Evolutionary conservation across 768 basidiomycete species (phyloP).

Genomic region (Lactarius hengduanensis): DNA sequence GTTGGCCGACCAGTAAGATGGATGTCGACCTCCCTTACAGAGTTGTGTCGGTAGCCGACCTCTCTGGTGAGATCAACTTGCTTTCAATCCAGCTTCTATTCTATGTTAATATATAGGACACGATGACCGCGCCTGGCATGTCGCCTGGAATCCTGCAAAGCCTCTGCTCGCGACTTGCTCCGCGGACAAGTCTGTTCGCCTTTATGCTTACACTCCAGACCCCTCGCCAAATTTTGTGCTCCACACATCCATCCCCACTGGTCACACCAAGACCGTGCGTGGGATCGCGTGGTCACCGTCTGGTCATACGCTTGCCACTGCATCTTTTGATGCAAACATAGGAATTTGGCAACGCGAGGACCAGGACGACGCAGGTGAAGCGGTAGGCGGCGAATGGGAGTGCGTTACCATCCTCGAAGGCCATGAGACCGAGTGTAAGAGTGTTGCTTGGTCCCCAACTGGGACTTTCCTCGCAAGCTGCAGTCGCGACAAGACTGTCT

Average conservation of each 20-base stretch:
- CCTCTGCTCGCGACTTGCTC: conserved; percentile 91
- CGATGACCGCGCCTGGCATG: conserved; percentile 81
- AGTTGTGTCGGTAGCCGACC: conserved; percentile 12
- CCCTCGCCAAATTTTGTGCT: conserved; percentile 46
- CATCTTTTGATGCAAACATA: conserved; percentile 91
- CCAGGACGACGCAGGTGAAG: conserved; percentile 40
- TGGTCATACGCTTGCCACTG: conserved; percentile 83
- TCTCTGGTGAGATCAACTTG: conserved; percentile 8
- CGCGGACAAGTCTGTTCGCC: conserved; percentile 85
- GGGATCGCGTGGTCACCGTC: conserved; percentile 87
- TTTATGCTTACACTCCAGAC: conserved; percentile 63
- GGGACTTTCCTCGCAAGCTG: conserved; percentile 85
- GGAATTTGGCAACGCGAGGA: conserved; percentile 83
- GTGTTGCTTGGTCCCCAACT: conserved; percentile 37
- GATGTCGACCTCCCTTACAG: conserved; percentile 21
- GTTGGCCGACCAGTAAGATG: not conserved
- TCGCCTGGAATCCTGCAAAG: conserved; percentile 84
- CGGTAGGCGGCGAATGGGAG: conserved; percentile 66
- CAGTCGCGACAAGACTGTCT: conserved; percentile 95
- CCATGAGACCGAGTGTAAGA: conserved; percentile 95
- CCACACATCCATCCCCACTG: conserved; percentile 70
- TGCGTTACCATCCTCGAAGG: conserved; percentile 86
- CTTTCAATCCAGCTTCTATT: not conserved
- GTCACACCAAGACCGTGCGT: conserved; percentile 86
- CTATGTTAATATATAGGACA: conserved; percentile 49